These are phyloP conservation scores for Hypoxylon rubiginosum DNA, from an alignment of 2,329 filamentous ascomycete species.

Conservation along the genomic window DNA sequence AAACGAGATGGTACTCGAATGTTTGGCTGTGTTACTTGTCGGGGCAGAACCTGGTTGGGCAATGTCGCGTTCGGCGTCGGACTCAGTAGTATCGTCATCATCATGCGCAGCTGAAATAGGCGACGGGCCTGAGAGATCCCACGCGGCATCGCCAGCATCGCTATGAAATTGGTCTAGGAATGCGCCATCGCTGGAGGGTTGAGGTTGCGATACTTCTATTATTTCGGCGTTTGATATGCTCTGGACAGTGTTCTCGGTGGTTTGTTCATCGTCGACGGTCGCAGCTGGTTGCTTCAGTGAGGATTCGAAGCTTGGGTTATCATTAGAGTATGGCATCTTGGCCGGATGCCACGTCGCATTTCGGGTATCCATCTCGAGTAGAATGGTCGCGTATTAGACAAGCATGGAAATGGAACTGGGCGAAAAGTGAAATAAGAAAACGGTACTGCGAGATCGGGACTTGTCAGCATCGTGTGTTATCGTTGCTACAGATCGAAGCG, in stretches of 20 bases:
- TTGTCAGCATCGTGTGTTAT: slow-evolving; percentile 39
- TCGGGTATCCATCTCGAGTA: slow-evolving; percentile 58
- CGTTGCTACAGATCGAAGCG: slow-evolving; percentile 24
- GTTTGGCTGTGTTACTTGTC: slow-evolving; percentile 60
- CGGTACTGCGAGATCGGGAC: slow-evolving; percentile 33
- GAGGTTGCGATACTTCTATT: slow-evolving; percentile 36
- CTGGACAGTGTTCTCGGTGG: slow-evolving; percentile 22
- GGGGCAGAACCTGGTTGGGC: slow-evolving; percentile 33
- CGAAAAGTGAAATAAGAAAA: slow-evolving; percentile 37
- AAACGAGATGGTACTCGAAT: slow-evolving; percentile 73
- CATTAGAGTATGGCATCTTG: slow-evolving; percentile 61
- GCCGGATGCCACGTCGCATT: slow-evolving; percentile 66
- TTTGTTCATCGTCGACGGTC: slow-evolving; percentile 19
- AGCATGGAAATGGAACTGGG: slow-evolving; percentile 44
- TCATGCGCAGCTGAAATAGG: slow-evolving; percentile 27
- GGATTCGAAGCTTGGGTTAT: slow-evolving; percentile 37
- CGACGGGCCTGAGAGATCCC: slow-evolving; percentile 43
- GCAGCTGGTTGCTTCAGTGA: slow-evolving; percentile 22
- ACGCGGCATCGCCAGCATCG: slow-evolving; percentile 47
- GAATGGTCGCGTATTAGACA: slow-evolving; percentile 52
- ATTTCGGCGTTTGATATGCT: slow-evolving; percentile 31
- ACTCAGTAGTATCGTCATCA: slow-evolving; percentile 28
- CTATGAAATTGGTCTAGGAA: slow-evolving; percentile 46
- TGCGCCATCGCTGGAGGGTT: slow-evolving; percentile 35
- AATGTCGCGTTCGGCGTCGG: slow-evolving; percentile 31